Percentiles rank a stretch among this genome's conserved stretches.
Conservation (phyloP, 768 basidiomycete species). For the Pholiota microspora region DNA sequence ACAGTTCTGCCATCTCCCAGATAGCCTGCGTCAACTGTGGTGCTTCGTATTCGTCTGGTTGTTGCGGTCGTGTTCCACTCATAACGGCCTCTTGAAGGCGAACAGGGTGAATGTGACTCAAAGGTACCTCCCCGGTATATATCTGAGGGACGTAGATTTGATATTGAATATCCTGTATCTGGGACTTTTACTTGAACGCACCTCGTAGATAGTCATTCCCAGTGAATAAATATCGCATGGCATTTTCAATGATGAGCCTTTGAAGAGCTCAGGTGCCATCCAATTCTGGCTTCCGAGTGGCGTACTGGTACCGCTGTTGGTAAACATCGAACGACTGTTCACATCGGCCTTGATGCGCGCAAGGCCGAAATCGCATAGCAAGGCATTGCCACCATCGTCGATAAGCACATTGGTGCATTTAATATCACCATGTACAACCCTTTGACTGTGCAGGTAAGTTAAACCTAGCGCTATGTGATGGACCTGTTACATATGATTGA, state of each 20-base stretch:
- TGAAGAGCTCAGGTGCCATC: conserved; percentile 26
- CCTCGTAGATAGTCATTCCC: conserved; percentile 27
- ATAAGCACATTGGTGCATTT: conserved; percentile 27
- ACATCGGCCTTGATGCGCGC: conserved; percentile 24
- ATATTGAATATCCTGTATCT: not conserved
- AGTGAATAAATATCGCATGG: conserved; percentile 25
- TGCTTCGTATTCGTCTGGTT: conserved; percentile 20
- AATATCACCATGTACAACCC: conserved; percentile 28
- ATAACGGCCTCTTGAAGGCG: conserved; percentile 13
- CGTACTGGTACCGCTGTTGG: not conserved
- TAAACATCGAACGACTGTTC: conserved; percentile 12
- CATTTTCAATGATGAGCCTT: conserved; percentile 13
- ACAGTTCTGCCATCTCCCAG: conserved; percentile 20
- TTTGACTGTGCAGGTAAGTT: conserved; percentile 22
- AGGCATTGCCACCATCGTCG: conserved; percentile 20
- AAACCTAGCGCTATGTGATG: conserved; percentile 23
- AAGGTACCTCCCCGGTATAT: conserved; percentile 18
- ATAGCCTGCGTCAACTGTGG: conserved; percentile 18
- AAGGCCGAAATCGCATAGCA: conserved; percentile 27
- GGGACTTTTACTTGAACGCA: too few species aligned
- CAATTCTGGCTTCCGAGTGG: conserved; percentile 23
- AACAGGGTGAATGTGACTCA: conserved; percentile 12
- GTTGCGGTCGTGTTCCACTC: conserved; percentile 17
- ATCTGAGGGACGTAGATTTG: too few species aligned
- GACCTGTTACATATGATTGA: too few species aligned